Percentiles rank a stretch among this genome's conserved stretches.
Conservation (phyloP, 108 stramenopile genomes). For the Pelagomonas calceolata region DNA sequence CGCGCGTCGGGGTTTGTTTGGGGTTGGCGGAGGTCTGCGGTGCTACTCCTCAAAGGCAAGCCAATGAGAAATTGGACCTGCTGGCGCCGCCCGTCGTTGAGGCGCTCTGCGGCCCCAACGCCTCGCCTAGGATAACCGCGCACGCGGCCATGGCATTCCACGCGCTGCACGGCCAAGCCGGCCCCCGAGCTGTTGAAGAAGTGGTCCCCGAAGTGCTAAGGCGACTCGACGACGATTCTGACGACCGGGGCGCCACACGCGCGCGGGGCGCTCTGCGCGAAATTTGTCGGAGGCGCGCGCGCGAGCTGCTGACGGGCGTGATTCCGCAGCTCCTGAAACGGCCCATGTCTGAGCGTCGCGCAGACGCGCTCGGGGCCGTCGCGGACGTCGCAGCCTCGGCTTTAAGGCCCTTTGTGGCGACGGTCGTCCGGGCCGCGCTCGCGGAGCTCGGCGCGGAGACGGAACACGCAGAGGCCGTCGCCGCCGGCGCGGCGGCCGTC, state of each 20-base stretch:
- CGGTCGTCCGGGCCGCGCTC: slow-evolving; percentile 61
- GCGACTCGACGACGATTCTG: slow-evolving; percentile 45
- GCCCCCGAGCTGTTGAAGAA: slow-evolving; percentile 71
- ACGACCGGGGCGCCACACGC: slow-evolving; percentile 49
- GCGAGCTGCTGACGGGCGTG: slow-evolving; percentile 82
- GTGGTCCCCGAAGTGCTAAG: slow-evolving; percentile 83
- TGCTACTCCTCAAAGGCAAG: slow-evolving; percentile 75
- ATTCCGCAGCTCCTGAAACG: slow-evolving; percentile 69
- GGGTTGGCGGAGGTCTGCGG: slow-evolving; percentile 87
- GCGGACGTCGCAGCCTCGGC: slow-evolving; percentile 68
- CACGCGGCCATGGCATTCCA: slow-evolving; percentile 91
- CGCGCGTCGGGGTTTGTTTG: slow-evolving; percentile 81
- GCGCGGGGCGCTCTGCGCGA: slow-evolving; percentile 86
- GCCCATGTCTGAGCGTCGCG: slow-evolving; percentile 71
- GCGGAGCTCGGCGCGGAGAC: slow-evolving; percentile 57
- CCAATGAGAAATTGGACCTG: slow-evolving; percentile 72
- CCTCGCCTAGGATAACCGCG: slow-evolving; percentile 48
- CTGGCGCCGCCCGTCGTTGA: slow-evolving; percentile 84
- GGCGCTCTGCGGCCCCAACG: slow-evolving; percentile 73
- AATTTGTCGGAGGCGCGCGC: slow-evolving; percentile 72
- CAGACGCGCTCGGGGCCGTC: slow-evolving; percentile 73
- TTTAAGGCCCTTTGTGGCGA: slow-evolving; percentile 42
- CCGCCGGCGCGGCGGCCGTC: neutral
- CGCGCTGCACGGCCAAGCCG: slow-evolving; percentile 73
- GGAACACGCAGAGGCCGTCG: neutral